Evolutionary conservation across 2,329 filamentous ascomycete species (phyloP).

Genomic region (Fusarium illudens): DNA sequence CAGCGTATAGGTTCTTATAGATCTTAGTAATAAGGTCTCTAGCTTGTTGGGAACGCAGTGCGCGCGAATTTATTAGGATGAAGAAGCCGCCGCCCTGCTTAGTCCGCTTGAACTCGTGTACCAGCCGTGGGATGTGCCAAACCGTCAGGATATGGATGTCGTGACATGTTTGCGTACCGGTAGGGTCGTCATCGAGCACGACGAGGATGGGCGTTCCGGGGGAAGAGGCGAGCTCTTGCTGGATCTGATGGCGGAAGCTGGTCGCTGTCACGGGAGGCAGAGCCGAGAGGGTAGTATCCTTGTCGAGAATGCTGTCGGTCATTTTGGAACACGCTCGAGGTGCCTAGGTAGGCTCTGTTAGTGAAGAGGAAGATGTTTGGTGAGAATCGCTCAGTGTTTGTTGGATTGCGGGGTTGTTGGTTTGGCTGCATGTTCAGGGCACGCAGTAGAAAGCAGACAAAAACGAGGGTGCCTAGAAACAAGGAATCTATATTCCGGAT

Average conservation of each 20-base stretch:
- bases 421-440: no score
- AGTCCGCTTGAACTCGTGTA: constrained; percentile 53
- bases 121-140: constrained; percentile 58
- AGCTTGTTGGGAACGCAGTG: constrained; percentile 59
- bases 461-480: no score
- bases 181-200: constrained; percentile 63
- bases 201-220: constrained; percentile 47
- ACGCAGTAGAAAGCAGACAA: no score
- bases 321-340: not conserved
- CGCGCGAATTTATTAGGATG: constrained; percentile 67
- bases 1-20: constrained; percentile 57
- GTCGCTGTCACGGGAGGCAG: constrained; percentile 18
- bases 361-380: not conserved
- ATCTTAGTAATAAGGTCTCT: constrained; percentile 59
- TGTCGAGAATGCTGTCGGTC: constrained; percentile 3
- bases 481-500: not conserved
- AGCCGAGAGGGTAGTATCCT: constrained; percentile 12
- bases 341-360: not conserved
- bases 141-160: constrained; percentile 63
- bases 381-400: constrained; percentile 6
- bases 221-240: constrained; percentile 14
- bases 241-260: constrained; percentile 15
- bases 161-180: constrained; percentile 67
- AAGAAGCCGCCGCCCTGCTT: constrained; percentile 60
- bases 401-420: constrained; percentile 3